Evolutionary conservation across 345 rosid species (phyloP).

Genomic region (Clarkia xantiana): DNA sequence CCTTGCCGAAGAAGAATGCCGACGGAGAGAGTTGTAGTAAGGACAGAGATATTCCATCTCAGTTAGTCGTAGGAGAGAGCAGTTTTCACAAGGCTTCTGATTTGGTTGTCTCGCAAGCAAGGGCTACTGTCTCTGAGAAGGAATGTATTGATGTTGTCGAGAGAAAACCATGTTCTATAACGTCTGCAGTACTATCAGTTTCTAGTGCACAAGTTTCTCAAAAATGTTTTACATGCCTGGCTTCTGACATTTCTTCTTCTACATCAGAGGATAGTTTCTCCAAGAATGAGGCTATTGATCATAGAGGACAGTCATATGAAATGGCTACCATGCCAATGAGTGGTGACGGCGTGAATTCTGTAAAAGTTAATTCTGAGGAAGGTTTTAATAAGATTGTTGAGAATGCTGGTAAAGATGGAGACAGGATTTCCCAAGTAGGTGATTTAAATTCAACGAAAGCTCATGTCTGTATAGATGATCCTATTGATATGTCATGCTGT

Average conservation of each 20-base stretch:
- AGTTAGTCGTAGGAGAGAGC: constrained; percentile 14
- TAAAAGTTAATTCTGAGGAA: constrained; percentile 14
- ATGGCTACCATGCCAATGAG: constrained; percentile 16
- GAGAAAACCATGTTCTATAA: not conserved
- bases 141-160: constrained; percentile 11
- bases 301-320: constrained; percentile 13
- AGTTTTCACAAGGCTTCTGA: constrained; percentile 4
- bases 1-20: constrained; percentile 16
- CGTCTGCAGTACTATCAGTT: not conserved
- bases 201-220: not conserved
- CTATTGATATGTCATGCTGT: constrained; percentile 12
- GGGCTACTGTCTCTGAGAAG: constrained; percentile 13
- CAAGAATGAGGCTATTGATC: constrained; percentile 8
- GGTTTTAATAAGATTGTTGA: constrained; percentile 5
- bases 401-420: constrained; percentile 9
- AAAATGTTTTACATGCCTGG: not conserved
- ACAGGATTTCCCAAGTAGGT: constrained; percentile 18
- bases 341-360: constrained; percentile 14
- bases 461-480: constrained; percentile 17
- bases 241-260: constrained; percentile 2
- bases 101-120: constrained; percentile 11
- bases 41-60: constrained; percentile 13
- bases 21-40: constrained; percentile 10
- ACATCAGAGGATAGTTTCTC: constrained; percentile 4
- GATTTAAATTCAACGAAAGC: constrained; percentile 17